Evolutionary conservation across 2,329 filamentous ascomycete species (phyloP).

Genomic region (Neoscytalidium dimidiatum): DNA sequence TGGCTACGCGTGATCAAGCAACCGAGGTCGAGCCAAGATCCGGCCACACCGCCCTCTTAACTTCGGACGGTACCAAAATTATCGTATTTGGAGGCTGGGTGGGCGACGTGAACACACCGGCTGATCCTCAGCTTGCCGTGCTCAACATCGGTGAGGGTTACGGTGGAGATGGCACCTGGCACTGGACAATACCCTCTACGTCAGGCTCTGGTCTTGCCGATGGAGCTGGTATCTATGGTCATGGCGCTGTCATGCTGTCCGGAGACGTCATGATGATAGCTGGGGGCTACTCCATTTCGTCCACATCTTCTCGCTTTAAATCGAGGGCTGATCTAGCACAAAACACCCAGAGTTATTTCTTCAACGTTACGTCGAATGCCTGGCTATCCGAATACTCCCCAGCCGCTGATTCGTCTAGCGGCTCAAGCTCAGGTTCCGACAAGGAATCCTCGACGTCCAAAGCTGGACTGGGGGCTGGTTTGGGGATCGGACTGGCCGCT

Average conservation of each 20-base stretch:
- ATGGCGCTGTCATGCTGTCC: conserved; percentile 62
- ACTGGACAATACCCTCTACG: conserved; percentile 64
- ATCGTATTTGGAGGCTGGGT: conserved; percentile 91
- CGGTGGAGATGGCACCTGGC: conserved; percentile 63
- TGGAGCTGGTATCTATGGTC: conserved; percentile 59
- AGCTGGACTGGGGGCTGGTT: conserved; percentile 47
- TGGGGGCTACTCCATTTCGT: conserved; percentile 58
- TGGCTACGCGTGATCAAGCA: conserved; percentile 52
- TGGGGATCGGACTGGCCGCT: conserved; percentile 47
- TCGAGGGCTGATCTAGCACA: conserved; percentile 38
- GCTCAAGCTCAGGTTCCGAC: conserved; percentile 27
- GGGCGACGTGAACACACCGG: conserved; percentile 73
- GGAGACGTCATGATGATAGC: conserved; percentile 63
- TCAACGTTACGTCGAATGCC: conserved; percentile 61
- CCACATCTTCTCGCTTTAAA: conserved; percentile 35
- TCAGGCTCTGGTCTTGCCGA: conserved; percentile 45
- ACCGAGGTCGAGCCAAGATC: conserved; percentile 73
- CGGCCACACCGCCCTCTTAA: conserved; percentile 83
- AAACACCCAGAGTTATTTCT: conserved; percentile 56
- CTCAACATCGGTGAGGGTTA: conserved; percentile 75
- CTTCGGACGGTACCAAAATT: conserved; percentile 74
- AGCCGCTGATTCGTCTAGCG: conserved; percentile 28
- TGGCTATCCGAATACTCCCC: conserved; percentile 62
- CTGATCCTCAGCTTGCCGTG: conserved; percentile 78
- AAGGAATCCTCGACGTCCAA: conserved; percentile 46